Conservation (phyloP, 2,329 filamentous ascomycete genomes). For the Fonsecaea erecta region DNA sequence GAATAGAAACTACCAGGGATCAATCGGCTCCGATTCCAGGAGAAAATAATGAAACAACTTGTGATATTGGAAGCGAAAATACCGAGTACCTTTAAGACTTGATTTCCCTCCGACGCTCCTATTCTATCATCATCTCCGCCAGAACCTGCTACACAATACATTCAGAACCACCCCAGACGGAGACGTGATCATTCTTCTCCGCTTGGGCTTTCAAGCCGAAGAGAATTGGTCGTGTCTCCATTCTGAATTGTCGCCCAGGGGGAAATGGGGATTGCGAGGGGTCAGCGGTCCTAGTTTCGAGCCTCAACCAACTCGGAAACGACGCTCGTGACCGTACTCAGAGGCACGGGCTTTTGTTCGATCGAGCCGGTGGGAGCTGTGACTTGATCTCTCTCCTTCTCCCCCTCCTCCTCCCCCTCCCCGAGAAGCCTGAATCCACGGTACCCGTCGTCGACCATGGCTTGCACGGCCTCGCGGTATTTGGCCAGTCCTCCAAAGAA, state of each 20-base stretch:
- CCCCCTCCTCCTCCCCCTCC: not conserved
- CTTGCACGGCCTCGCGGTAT: slow-evolving; percentile 6
- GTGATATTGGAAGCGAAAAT: not conserved
- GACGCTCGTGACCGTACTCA: not conserved
- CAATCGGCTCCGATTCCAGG: not conserved
- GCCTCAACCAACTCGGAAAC: not conserved
- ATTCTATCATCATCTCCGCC: too few species aligned
- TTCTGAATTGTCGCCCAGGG: not conserved
- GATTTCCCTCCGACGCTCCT: not conserved
- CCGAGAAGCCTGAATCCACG: slow-evolving; percentile 11
- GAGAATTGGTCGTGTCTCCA: not conserved
- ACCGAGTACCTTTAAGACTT: not conserved
- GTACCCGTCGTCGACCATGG: slow-evolving; percentile 17
- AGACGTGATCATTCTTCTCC: too few species aligned
- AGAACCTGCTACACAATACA: too few species aligned
- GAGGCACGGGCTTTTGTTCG: not conserved
- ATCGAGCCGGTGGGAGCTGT: not conserved
- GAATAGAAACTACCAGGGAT: not conserved
- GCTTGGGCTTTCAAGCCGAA: too few species aligned
- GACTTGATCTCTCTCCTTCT: not conserved
- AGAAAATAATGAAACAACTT: not conserved
- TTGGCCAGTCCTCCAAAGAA: slow-evolving; percentile 32
- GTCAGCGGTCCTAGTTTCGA: not conserved
- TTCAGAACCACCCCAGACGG: too few species aligned
- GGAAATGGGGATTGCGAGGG: not conserved